Conservation (phyloP, 2,329 filamentous ascomycete species). For the Apiospora arundinis region DNA sequence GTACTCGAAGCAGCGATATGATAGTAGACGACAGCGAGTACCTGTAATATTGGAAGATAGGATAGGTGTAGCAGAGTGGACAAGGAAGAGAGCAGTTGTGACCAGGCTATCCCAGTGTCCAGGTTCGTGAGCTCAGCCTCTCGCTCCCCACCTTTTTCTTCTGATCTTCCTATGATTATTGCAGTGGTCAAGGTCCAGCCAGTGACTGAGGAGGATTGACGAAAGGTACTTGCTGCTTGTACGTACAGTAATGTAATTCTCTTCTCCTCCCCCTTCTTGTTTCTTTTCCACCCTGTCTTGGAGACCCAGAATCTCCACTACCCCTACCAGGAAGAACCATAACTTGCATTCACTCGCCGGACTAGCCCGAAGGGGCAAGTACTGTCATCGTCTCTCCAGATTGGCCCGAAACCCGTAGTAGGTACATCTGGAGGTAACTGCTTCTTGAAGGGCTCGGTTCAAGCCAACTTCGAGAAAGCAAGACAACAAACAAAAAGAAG, state of each 20-base stretch:
- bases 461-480: slow-evolving; percentile 10
- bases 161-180: slow-evolving; percentile 17
- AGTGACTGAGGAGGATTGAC: not conserved
- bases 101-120: slow-evolving; percentile 16
- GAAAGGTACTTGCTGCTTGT: slow-evolving; percentile 7
- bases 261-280: slow-evolving; percentile 5
- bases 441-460: slow-evolving; percentile 10
- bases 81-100: slow-evolving; percentile 5
- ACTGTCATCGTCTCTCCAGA: slow-evolving; percentile 7
- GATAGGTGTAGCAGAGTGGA: slow-evolving; percentile 15
- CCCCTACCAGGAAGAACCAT: slow-evolving; percentile 15
- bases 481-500: not conserved
- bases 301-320: slow-evolving; percentile 15
- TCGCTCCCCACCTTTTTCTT: slow-evolving; percentile 6
- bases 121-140: slow-evolving; percentile 11
- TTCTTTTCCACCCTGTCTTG: slow-evolving; percentile 16
- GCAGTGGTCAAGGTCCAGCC: slow-evolving; percentile 6
- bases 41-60: slow-evolving; percentile 6
- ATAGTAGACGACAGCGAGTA: not conserved
- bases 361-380: slow-evolving; percentile 12
- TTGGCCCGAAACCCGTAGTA: not conserved
- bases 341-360: not conserved
- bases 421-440: not conserved
- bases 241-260: slow-evolving; percentile 19
- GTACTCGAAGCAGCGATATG: not conserved